Percentiles rank a stretch among this genome's conserved stretches.
These are phyloP conservation scores for Noccaea bulbosa DNA, from an alignment of 345 rosid genomes.

Conservation along the genomic window DNA sequence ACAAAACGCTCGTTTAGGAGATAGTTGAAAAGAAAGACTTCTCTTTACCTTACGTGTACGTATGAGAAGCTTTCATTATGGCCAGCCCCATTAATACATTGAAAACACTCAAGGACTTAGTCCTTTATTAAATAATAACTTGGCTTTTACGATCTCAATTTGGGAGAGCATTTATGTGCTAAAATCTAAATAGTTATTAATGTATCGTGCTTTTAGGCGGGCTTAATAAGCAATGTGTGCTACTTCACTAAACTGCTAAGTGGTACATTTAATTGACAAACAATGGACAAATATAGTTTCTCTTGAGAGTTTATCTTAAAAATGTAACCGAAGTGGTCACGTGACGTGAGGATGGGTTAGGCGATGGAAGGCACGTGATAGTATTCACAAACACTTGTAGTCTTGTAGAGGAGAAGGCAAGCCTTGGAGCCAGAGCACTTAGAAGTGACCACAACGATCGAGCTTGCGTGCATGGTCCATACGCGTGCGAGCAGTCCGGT, in stretches of 20 bases:
- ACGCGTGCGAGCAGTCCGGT: slow-evolving; percentile 92
- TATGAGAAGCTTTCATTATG: too few species aligned
- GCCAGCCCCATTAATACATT: too few species aligned
- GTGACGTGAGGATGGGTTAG: slow-evolving; percentile 17
- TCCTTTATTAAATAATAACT: too few species aligned
- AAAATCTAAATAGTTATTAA: too few species aligned
- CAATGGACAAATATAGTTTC: not conserved
- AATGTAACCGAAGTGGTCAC: not conserved
- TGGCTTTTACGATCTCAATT: not conserved
- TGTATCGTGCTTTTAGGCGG: not conserved
- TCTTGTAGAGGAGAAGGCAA: slow-evolving; percentile 81
- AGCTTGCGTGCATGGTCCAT: slow-evolving; percentile 91
- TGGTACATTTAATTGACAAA: not conserved
- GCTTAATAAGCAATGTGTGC: not conserved
- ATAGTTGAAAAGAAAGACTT: too few species aligned
- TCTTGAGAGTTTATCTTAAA: not conserved
- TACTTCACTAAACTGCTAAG: slow-evolving; percentile 1
- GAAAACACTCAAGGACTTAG: too few species aligned
- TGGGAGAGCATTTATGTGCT: not conserved
- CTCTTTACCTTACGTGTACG: too few species aligned
- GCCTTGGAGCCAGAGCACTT: slow-evolving; percentile 74
- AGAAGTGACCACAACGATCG: slow-evolving; percentile 86
- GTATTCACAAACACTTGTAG: slow-evolving; percentile 83
- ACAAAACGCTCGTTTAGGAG: too few species aligned
- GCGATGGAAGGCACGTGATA: slow-evolving; percentile 71